Evolutionary conservation across 2,329 filamentous ascomycete genomes (phyloP).

Genomic region (Paecilomyces fulvus): DNA sequence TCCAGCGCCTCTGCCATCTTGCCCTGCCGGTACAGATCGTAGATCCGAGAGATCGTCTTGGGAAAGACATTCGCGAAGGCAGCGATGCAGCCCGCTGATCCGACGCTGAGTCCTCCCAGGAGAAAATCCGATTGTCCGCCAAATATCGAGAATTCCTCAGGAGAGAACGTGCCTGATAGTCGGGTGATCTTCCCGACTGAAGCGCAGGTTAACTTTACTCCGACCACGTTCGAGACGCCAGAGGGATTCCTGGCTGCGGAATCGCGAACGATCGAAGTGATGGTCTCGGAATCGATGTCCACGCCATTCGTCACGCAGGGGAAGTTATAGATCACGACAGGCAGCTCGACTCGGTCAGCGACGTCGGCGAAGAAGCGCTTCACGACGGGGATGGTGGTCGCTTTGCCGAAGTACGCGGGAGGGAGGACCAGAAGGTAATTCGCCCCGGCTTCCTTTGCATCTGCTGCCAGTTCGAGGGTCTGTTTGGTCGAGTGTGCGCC

Average conservation of each 20-base stretch:
- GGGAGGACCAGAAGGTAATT: conserved; percentile 56
- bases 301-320: conserved; percentile 60
- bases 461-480: conserved; percentile 50
- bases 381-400: conserved; percentile 49
- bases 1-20: conserved; percentile 50
- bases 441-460: conserved; percentile 53
- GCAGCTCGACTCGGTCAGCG: conserved; percentile 44
- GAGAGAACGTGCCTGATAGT: conserved; percentile 43
- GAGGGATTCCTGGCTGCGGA: conserved; percentile 18
- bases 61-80: conserved; percentile 52
- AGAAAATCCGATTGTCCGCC: conserved; percentile 68
- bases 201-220: conserved; percentile 58
- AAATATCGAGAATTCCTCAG: conserved; percentile 56
- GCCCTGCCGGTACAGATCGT: conserved; percentile 52
- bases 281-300: conserved; percentile 57
- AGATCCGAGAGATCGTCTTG: conserved; percentile 50
- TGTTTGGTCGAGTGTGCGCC: conserved; percentile 58
- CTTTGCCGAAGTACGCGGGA: conserved; percentile 57
- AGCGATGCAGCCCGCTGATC: conserved; percentile 48
- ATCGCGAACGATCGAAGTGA: conserved; percentile 45
- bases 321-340: conserved; percentile 61
- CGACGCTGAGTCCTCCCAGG: conserved; percentile 45
- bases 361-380: conserved; percentile 53
- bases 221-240: conserved; percentile 46
- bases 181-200: conserved; percentile 54